Evolutionary conservation across 768 basidiomycete species (phyloP), one percentile per base, ranked within the genome.

Genomic region (Hysterangium stoloniferum): DNA sequence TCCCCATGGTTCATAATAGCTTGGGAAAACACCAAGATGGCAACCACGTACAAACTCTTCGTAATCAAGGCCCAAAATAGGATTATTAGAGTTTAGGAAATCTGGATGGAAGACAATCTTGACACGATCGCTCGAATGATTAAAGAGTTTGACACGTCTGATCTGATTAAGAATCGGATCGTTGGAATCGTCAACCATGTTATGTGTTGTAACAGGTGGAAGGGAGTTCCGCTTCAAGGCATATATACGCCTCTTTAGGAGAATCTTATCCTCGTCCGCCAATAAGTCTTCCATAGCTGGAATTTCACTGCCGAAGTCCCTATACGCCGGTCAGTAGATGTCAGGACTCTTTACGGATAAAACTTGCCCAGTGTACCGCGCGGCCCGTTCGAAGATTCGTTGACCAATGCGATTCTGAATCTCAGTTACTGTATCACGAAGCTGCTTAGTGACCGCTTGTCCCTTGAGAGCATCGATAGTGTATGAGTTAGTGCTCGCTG

Each of bases 31-130:
- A 42, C 96, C 96, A 43, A 99, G 71, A 72, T 99, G 96, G 63
- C 95, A 97, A 1, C 96, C 96, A 56, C 96, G 75, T 32, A 98
- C 96, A 62, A 99, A 99, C 68, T 99, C 96, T 66, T 99, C 96
- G 64, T 99, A 99, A 63, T 99, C 96, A 53, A 99, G 75, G 2
- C 93, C 94, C 17, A 99, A 71, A 48, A 98, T 96, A 0, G 96
- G 96, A 69, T 98, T 97, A 69, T 94, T 97, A 54, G 90, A 84
- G 68, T 95, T 98, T 62, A 99, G 67, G 71, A 99, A 99, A 66
- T 98, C 95, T 1, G 95, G 95, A 67, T 98, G 95, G 77, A 98
- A 98, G 37, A 98, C 76, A 63, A 99, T 78, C 71, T 99, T 99
- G 66, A 98, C 96, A 46, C 96, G 83, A 64, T 99, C 96, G 22